A percentile compares a stretch with the other conserved stretches of the same genome.
Evolutionary conservation across 805 yeast genomes (phyloP).

Genomic region (Candida piceae): DNA sequence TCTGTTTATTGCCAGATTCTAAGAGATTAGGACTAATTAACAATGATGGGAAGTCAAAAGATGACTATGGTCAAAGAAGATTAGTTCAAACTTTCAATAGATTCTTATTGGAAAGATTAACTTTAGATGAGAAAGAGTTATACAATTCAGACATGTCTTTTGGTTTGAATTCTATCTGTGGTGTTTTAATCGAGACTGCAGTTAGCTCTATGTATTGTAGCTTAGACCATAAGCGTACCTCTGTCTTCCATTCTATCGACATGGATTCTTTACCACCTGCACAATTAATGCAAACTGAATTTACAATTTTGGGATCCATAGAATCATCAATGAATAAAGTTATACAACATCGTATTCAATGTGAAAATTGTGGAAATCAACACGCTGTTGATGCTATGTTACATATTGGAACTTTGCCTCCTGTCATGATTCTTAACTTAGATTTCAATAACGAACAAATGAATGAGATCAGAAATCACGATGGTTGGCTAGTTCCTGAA

Average conservation of each 20-base stretch:
- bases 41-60: conserved; percentile 40
- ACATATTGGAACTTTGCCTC: conserved; percentile 53
- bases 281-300: conserved; percentile 20
- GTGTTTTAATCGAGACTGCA: conserved; percentile 39
- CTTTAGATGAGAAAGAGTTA: conserved; percentile 42
- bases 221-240: conserved; percentile 30
- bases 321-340: conserved; percentile 56
- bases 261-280: conserved; percentile 35
- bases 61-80: conserved; percentile 39
- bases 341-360: conserved; percentile 45
- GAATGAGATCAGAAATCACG: conserved; percentile 41
- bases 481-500: conserved; percentile 58
- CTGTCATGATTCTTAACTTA: conserved; percentile 58
- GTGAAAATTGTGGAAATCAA: conserved; percentile 45
- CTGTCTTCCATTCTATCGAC: conserved; percentile 38
- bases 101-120: conserved; percentile 50
- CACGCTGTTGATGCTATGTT: conserved; percentile 53
- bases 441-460: conserved; percentile 52
- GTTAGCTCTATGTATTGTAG: conserved; percentile 37
- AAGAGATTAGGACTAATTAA: conserved; percentile 47
- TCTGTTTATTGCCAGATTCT: conserved; percentile 48
- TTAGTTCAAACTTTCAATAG: conserved; percentile 51
- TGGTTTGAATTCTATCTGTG: conserved; percentile 30
- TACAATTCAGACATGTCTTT: conserved; percentile 14
- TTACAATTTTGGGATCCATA: conserved; percentile 50